These are phyloP conservation scores for Anacardium occidentale DNA, from an alignment of 345 rosid genomes.

Conservation along the genomic window DNA sequence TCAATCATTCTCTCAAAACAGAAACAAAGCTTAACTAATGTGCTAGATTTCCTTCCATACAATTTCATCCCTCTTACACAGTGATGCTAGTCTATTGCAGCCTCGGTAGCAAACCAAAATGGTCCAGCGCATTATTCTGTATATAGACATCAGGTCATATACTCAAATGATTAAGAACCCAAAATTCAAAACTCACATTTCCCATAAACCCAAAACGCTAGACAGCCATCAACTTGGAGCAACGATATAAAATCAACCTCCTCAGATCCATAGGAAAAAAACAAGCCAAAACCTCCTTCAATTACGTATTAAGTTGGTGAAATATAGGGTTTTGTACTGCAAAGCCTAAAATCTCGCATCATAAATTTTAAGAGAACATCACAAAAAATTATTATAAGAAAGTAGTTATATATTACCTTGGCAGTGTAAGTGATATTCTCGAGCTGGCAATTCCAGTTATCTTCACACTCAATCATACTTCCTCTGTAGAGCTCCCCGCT, in stretches of 20 bases:
- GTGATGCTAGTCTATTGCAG: not conserved
- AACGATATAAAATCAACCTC: not conserved
- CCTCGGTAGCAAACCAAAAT: not conserved
- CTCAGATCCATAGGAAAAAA: constrained; percentile 5
- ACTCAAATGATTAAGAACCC: not conserved
- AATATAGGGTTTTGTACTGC: constrained; percentile 25
- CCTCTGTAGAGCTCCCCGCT: constrained; percentile 91
- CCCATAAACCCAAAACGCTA: not conserved
- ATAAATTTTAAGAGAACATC: too few relatives aligned
- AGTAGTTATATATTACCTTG: constrained; percentile 35
- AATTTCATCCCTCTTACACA: not conserved
- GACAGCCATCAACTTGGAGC: not conserved
- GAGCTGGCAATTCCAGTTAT: constrained; percentile 93
- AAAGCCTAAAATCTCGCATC: too few relatives aligned
- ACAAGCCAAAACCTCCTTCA: not conserved
- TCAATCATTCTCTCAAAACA: not conserved
- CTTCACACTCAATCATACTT: constrained; percentile 87
- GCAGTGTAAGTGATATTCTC: constrained; percentile 80
- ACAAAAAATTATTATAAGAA: not conserved
- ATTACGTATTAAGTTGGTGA: constrained; percentile 10
- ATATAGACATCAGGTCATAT: not conserved
- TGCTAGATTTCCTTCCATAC: not conserved
- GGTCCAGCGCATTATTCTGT: too few relatives aligned
- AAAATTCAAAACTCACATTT: not conserved
- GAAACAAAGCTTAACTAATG: not conserved